phyloP scores from a whole-genome alignment of 176 grass and related monocot genomes.

The Paspalum notatum region DNA sequence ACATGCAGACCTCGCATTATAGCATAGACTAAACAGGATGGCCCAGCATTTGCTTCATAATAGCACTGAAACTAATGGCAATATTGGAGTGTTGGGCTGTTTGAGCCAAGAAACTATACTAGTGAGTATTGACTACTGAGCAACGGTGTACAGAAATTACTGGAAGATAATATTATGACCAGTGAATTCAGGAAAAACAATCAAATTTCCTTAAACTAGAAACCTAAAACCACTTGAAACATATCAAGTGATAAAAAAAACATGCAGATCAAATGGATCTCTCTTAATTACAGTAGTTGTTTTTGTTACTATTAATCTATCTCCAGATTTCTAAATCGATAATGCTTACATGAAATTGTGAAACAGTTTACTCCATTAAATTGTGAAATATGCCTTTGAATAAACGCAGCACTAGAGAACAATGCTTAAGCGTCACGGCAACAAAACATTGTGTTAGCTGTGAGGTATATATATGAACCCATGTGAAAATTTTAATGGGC shows the following conservation, averaged over 20 bases:
- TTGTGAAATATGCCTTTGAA: not conserved
- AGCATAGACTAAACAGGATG: constrained; percentile 1
- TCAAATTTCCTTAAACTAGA: not conserved
- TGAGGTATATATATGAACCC: too few relatives aligned
- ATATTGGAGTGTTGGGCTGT: not conserved
- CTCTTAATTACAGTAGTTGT: not conserved
- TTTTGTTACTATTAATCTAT: too few relatives aligned
- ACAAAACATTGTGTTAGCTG: too few relatives aligned
- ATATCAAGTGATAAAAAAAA: constrained; percentile 19
- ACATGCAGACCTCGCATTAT: not conserved
- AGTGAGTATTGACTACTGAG: not conserved
- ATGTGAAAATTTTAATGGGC: too few relatives aligned
- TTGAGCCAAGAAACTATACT: not conserved
- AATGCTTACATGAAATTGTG: not conserved
- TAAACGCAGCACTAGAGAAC: too few relatives aligned
- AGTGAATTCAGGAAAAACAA: not conserved
- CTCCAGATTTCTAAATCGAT: not conserved
- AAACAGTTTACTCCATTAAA: not conserved
- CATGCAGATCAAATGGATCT: not conserved
- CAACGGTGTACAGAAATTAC: not conserved
- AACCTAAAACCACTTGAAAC: not conserved
- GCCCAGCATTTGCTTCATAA: not conserved
- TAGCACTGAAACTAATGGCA: not conserved
- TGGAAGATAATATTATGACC: not conserved
- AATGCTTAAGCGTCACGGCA: too few relatives aligned